These are phyloP conservation scores for Schwanniomyces occidentalis DNA, from an alignment of 805 yeast species.

Conservation along the genomic window DNA sequence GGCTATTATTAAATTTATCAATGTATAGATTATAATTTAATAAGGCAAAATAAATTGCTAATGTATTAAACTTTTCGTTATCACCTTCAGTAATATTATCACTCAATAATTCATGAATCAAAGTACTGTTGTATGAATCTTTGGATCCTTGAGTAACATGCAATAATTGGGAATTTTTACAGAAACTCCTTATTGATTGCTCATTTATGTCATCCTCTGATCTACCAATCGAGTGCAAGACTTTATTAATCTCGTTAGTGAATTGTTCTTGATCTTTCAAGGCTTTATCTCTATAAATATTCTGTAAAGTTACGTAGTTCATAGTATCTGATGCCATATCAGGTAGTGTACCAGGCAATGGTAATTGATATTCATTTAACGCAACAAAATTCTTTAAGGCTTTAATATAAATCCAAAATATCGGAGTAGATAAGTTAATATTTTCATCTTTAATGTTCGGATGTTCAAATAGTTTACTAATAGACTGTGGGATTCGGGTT, in stretches of 20 bases:
- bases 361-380: slow-evolving; percentile 45
- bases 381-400: slow-evolving; percentile 55
- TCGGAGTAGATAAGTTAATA: slow-evolving; percentile 17
- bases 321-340: slow-evolving; percentile 85
- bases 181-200: slow-evolving; percentile 48
- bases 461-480: slow-evolving; percentile 21
- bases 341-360: slow-evolving; percentile 73
- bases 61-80: slow-evolving; percentile 13
- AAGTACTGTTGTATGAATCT: slow-evolving; percentile 14
- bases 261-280: slow-evolving; percentile 46
- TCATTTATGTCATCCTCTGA: slow-evolving; percentile 27
- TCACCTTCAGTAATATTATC: slow-evolving; percentile 14
- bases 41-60: slow-evolving; percentile 46
- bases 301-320: slow-evolving; percentile 58
- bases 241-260: slow-evolving; percentile 27
- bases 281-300: slow-evolving; percentile 58
- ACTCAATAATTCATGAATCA: slow-evolving; percentile 15
- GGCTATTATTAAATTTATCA: slow-evolving; percentile 14
- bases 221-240: slow-evolving; percentile 27
- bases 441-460: slow-evolving; percentile 18
- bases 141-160: slow-evolving; percentile 50
- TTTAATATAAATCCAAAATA: slow-evolving; percentile 63
- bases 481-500: slow-evolving; percentile 34
- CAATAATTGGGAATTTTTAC: slow-evolving; percentile 60
- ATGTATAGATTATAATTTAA: slow-evolving; percentile 30